Evolutionary conservation across 2,329 filamentous ascomycete species (phyloP).

Genomic region (Nothophoma quercina): DNA sequence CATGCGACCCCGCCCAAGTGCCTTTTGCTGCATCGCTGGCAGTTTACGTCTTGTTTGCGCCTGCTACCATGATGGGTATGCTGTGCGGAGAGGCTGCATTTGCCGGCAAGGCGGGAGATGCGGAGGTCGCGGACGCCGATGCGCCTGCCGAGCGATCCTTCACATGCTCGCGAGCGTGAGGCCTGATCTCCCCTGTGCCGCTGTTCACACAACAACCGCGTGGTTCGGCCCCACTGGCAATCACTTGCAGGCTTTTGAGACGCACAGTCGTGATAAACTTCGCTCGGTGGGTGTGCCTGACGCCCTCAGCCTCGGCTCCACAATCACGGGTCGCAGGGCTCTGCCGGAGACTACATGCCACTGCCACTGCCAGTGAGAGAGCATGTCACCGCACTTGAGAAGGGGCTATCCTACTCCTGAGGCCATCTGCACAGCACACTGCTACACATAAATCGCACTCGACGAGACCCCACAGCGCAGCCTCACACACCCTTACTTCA

Average conservation of each 20-base stretch:
- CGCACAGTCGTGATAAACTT: too few relatives aligned
- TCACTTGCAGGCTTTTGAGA: too few relatives aligned
- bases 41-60: not conserved
- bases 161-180: constrained; percentile 14
- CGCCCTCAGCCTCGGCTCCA: constrained; percentile 4
- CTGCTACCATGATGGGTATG: not conserved
- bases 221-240: too few relatives aligned
- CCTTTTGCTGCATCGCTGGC: not conserved
- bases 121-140: constrained; percentile 5
- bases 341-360: constrained; percentile 11
- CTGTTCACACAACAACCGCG: not conserved
- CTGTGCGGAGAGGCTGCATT: not conserved
- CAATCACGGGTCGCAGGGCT: not conserved
- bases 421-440: not conserved
- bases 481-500: not conserved
- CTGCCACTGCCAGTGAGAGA: constrained; percentile 12
- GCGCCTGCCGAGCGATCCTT: constrained; percentile 12
- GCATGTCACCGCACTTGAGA: constrained; percentile 15
- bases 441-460: not conserved
- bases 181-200: too few relatives aligned
- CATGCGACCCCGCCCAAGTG: not conserved
- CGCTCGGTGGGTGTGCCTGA: too few relatives aligned
- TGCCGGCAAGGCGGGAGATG: constrained; percentile 1
- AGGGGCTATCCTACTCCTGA: constrained; percentile 4
- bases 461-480: not conserved